A percentile compares a stretch with the other conserved stretches of the same genome.
These are phyloP conservation scores for Casaregolazyma suthepensis DNA, from an alignment of 1,139 yeast genomes.

Conservation along the genomic window DNA sequence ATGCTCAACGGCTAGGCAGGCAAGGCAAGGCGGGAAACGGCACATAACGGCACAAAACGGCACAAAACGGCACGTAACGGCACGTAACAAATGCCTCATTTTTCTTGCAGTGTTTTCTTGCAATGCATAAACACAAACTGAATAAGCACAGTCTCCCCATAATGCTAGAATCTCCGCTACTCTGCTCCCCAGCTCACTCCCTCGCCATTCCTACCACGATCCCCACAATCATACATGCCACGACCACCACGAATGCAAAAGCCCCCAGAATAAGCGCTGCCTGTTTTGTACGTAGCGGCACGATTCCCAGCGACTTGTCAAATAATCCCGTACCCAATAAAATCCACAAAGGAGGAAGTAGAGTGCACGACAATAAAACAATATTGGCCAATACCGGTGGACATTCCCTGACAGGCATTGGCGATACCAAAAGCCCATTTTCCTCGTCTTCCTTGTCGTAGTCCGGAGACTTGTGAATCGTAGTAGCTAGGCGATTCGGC, in stretches of 20 bases:
- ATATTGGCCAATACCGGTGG: slow-evolving; percentile 5
- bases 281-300: slow-evolving; percentile 28
- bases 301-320: slow-evolving; percentile 30
- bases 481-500: background rate
- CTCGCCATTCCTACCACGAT: slow-evolving; percentile 17
- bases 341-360: slow-evolving; percentile 37
- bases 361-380: slow-evolving; percentile 19
- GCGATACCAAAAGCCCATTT: background rate
- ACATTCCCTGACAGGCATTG: slow-evolving; percentile 5
- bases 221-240: slow-evolving; percentile 29
- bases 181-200: background rate
- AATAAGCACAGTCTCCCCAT: no score
- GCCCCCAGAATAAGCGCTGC: slow-evolving; percentile 25
- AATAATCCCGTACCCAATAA: slow-evolving; percentile 33
- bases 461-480: background rate
- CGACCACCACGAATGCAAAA: slow-evolving; percentile 23
- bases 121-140: no score
- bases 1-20: no score
- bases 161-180: no score
- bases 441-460: slow-evolving; percentile 2
- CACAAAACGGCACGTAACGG: no score
- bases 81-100: no score
- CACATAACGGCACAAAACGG: no score
- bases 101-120: no score
- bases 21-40: no score